Evolutionary conservation across 2,329 filamentous ascomycete genomes (phyloP).

Genomic region (Aspergillus glaucus): DNA sequence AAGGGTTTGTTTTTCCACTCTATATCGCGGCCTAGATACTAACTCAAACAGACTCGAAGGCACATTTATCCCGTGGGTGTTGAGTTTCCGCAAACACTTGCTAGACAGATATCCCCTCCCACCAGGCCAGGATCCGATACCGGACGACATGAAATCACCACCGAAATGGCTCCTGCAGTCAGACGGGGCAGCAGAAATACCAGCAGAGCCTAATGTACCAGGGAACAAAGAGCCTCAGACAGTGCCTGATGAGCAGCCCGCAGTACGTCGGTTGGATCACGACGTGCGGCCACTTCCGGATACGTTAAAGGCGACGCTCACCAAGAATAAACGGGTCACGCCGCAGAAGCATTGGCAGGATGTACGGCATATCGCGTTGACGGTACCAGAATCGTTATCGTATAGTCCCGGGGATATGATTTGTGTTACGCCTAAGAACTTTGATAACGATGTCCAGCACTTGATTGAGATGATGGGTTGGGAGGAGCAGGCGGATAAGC

Average conservation of each 20-base stretch:
- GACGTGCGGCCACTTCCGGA: constrained; percentile 54
- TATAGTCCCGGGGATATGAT: constrained; percentile 72
- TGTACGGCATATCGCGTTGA: constrained; percentile 71
- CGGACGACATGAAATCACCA: constrained; percentile 65
- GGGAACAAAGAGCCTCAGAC: constrained; percentile 3
- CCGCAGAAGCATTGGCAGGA: constrained; percentile 82
- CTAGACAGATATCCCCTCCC: constrained; percentile 64
- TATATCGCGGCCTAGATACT: background rate
- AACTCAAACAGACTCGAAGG: constrained; percentile 62
- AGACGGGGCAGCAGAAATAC: background rate
- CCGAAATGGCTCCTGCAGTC: constrained; percentile 60
- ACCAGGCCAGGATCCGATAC: constrained; percentile 60
- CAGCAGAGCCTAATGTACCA: background rate
- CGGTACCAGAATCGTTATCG: constrained; percentile 34
- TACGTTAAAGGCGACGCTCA: constrained; percentile 53
- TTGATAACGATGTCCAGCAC: constrained; percentile 67
- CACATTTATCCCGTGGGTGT: constrained; percentile 71
- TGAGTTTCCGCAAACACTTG: constrained; percentile 60
- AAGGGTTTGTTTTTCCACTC: constrained; percentile 58
- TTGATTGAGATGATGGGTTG: constrained; percentile 77
- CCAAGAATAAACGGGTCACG: constrained; percentile 67
- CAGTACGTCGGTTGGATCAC: constrained; percentile 25
- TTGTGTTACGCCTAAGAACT: constrained; percentile 82
- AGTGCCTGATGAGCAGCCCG: constrained; percentile 11
- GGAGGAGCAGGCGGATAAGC: constrained; percentile 63